phyloP scores from a whole-genome alignment of 768 basidiomycete species.

The Russula vinacea region DNA sequence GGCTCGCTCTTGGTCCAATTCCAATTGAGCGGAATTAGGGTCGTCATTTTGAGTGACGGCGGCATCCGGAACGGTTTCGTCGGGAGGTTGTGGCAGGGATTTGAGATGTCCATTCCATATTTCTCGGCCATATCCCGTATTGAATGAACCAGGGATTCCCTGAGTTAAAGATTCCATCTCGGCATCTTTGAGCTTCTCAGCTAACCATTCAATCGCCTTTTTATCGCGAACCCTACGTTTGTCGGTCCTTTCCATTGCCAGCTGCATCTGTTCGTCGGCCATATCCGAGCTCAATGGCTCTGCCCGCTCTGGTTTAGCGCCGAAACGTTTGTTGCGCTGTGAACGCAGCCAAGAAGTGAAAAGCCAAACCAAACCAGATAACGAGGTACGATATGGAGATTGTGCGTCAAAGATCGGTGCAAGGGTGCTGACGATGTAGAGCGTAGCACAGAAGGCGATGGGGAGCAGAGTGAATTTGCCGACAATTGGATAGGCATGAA shows the following conservation, averaged over 20 bases:
- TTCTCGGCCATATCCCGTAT: background rate
- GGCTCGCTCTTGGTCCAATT: too few relatives aligned
- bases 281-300: conserved; percentile 10
- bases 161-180: conserved; percentile 19
- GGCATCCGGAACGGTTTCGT: too few relatives aligned
- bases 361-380: conserved; percentile 17
- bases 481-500: conserved; percentile 30
- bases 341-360: background rate
- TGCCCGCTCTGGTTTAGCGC: background rate
- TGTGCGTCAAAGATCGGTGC: conserved; percentile 8
- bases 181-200: background rate
- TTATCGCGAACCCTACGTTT: conserved; percentile 14
- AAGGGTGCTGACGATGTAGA: conserved; percentile 23
- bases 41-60: too few relatives aligned
- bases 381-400: conserved; percentile 16
- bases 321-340: background rate
- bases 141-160: conserved; percentile 10
- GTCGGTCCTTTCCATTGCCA: conserved; percentile 21
- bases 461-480: conserved; percentile 4
- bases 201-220: conserved; percentile 19
- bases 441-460: conserved; percentile 1
- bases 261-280: conserved; percentile 13
- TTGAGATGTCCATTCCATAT: too few relatives aligned
- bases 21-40: too few relatives aligned
- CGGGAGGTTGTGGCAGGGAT: too few relatives aligned